Evolutionary conservation across 2,329 filamentous ascomycete species (phyloP), one percentile per base, ranked within the genome.

Genomic region (Colletotrichum sp.): DNA sequence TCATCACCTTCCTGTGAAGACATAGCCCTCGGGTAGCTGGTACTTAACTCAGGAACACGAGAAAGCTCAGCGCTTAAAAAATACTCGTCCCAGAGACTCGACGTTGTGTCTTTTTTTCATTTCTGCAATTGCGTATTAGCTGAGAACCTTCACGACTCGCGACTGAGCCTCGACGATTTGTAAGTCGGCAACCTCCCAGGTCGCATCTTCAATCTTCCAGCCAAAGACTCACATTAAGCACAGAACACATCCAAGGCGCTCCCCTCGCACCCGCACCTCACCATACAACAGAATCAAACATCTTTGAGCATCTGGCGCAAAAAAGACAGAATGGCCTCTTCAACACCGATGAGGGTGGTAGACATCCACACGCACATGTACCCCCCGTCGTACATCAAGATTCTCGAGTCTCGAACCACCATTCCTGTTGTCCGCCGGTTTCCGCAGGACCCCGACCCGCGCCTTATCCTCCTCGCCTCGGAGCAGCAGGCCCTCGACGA

Each of bases 381-480:
- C 81, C 90, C 91, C 18, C 90, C 91, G 6, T 88, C 87, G 29
- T 93, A 93, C 78, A 87, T 93, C 78, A 80, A 86, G 74, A 88
- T 93, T 72, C 89, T 93, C 72, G 86, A 90, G 80, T 87, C 89
- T 16, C 87, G 91, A 68, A 81, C 84, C 61, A 86, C 86, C 27
- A 94, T 96, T 75, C 94, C 94, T 38, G 90, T 95, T 73, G 91
- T 96, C 72, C 90, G 93, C 72, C 89, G 87, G 21, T 95, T 95
- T 78, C 87, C 86, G 72, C 89, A 85, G 58, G 77, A 84, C 29
- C 81, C 85, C 21, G 89, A 90, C 57, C 89, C 91, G 58, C 91
- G 93, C 15, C 89, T 95, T 70, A 91, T 94, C 74, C 91, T 94
- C 69, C 86, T 94, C 7, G 89, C 84, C 31, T 82, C 86, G 27